These are phyloP conservation scores for Globomyces pollinis-pini DNA, from an alignment of 192 early-diverging fungal genomes.

Conservation along the genomic window DNA sequence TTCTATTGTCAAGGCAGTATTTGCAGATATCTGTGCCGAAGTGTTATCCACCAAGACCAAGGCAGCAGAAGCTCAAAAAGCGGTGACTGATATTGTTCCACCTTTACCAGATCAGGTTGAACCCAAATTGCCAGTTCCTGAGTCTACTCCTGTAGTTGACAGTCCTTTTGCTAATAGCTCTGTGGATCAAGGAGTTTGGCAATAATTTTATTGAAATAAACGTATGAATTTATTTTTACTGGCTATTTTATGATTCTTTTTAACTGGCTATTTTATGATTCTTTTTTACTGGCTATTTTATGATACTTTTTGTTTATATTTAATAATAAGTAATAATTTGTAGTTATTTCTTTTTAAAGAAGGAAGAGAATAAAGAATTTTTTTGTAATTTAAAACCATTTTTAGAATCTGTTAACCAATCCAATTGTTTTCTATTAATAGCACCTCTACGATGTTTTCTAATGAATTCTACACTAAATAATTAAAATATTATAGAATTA, in stretches of 20 bases:
- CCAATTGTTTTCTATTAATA: constrained; percentile 61
- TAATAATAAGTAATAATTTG: too few species aligned
- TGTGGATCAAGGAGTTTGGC: constrained; percentile 1
- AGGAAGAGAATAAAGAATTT: background rate
- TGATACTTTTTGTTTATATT: too few species aligned
- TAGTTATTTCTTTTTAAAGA: constrained; percentile 8
- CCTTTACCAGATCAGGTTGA: background rate
- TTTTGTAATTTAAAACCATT: constrained; percentile 34
- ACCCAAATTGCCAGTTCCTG: background rate
- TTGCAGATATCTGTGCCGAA: constrained; percentile 13
- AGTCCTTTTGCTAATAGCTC: background rate
- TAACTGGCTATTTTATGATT: too few species aligned
- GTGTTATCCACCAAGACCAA: background rate
- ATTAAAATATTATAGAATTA: too few species aligned
- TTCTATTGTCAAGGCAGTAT: constrained; percentile 5
- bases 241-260: too few species aligned
- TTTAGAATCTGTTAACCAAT: constrained; percentile 44
- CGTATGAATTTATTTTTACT: too few species aligned
- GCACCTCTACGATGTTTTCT: constrained; percentile 57
- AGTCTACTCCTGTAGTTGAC: background rate
- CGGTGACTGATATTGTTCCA: background rate
- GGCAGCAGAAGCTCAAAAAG: constrained; percentile 2
- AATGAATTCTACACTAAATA: constrained; percentile 53
- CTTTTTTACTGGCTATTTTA: too few species aligned
- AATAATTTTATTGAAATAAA: too few species aligned